Evolutionary conservation across 208 protist species (phyloP).

Genomic region (Endotrypanum monterogeii): DNA sequence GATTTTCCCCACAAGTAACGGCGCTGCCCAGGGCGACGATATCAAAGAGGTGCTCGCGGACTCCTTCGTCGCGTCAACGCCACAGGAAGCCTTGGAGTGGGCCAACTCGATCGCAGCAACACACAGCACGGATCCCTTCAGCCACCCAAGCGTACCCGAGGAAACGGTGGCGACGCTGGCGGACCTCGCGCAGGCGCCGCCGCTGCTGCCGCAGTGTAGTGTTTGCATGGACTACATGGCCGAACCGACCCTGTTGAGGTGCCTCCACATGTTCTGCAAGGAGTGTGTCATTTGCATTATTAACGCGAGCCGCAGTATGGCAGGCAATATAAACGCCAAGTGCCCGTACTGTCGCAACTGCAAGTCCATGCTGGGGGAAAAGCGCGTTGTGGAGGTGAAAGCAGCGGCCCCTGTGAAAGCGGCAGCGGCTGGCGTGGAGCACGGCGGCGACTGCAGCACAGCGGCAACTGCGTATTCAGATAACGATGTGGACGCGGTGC

Average conservation of each 20-base stretch:
- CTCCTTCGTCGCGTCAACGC: slow-evolving; percentile 35
- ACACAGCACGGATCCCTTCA: neutral
- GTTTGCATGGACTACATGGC: slow-evolving; percentile 55
- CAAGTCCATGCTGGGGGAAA: slow-evolving; percentile 33
- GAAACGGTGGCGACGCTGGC: slow-evolving; percentile 35
- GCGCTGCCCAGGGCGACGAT: neutral
- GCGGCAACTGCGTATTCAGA: neutral
- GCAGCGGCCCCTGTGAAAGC: neutral
- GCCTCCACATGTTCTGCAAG: slow-evolving; percentile 66
- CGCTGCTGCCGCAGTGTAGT: slow-evolving; percentile 41
- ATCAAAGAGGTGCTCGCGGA: slow-evolving; percentile 13
- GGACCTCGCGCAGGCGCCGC: slow-evolving; percentile 37
- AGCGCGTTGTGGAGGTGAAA: slow-evolving; percentile 18
- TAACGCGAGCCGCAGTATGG: slow-evolving; percentile 27
- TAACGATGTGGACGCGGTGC: slow-evolving; percentile 8
- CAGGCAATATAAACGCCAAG: slow-evolving; percentile 32
- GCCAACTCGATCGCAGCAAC: slow-evolving; percentile 10
- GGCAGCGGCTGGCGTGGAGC: too few relatives aligned
- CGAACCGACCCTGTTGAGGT: slow-evolving; percentile 47
- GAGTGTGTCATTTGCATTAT: slow-evolving; percentile 54
- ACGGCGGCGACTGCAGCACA: neutral
- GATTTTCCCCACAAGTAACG: neutral
- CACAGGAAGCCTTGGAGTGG: slow-evolving; percentile 42
- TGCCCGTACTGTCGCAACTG: slow-evolving; percentile 50
- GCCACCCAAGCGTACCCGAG: slow-evolving; percentile 15